phyloP scores from a whole-genome alignment of 805 yeast genomes.

The Monosporozyma unispora region DNA sequence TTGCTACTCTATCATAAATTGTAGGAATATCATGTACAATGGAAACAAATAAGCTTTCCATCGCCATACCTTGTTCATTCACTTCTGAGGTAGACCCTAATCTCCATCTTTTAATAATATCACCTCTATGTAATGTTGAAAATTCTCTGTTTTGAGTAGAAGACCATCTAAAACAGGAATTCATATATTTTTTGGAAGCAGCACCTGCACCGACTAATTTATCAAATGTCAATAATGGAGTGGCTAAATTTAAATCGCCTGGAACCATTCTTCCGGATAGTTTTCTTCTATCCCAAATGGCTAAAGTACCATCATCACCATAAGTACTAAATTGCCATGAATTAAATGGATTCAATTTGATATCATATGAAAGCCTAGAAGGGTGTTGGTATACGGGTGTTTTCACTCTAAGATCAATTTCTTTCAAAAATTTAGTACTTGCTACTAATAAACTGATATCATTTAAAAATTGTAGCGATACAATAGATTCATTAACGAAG shows the following conservation, averaged over 20 bases:
- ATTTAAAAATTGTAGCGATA: slow-evolving; percentile 59
- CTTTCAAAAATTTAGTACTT: slow-evolving; percentile 66
- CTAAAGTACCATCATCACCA: slow-evolving; percentile 76
- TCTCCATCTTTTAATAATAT: slow-evolving; percentile 70
- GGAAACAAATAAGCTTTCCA: slow-evolving; percentile 63
- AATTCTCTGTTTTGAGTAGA: slow-evolving; percentile 60
- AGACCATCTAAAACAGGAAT: slow-evolving; percentile 63
- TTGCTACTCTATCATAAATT: slow-evolving; percentile 70
- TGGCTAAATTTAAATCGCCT: slow-evolving; percentile 32
- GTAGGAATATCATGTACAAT: slow-evolving; percentile 67
- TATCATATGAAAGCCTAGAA: slow-evolving; percentile 60
- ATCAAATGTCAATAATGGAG: slow-evolving; percentile 51
- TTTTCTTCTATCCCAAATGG: slow-evolving; percentile 73
- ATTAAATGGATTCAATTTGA: slow-evolving; percentile 61
- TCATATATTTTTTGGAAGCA: slow-evolving; percentile 47
- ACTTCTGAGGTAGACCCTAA: slow-evolving; percentile 46
- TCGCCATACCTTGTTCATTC: slow-evolving; percentile 15
- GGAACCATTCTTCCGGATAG: slow-evolving; percentile 29
- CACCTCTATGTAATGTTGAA: slow-evolving; percentile 72
- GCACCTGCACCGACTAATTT: slow-evolving; percentile 50
- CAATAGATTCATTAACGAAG: slow-evolving; percentile 65
- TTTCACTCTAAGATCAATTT: slow-evolving; percentile 60
- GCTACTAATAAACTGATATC: slow-evolving; percentile 60
- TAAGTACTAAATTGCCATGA: slow-evolving; percentile 60
- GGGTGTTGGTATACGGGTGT: slow-evolving; percentile 65